Conservation (phyloP, 768 basidiomycete genomes). For the Boletus subparvulus region DNA sequence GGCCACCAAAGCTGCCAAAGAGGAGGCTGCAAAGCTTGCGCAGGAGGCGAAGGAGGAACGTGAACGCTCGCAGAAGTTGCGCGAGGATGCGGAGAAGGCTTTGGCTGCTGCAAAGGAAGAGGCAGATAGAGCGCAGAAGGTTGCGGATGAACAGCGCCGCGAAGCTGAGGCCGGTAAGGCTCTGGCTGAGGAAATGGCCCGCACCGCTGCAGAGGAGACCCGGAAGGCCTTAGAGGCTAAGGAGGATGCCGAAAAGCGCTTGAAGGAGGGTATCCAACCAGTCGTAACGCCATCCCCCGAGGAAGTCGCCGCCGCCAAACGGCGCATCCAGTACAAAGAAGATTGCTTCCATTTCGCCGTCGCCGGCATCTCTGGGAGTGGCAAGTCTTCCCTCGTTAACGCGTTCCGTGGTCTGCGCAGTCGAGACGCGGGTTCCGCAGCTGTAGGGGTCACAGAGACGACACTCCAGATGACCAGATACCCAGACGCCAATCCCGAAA, state of each 20-base stretch:
- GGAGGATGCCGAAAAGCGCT: constrained; percentile 13
- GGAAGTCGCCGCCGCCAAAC: constrained; percentile 17
- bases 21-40: constrained; percentile 16
- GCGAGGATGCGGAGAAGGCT: constrained; percentile 17
- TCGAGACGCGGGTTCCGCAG: constrained; percentile 13
- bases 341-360: constrained; percentile 35
- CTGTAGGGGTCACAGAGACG: constrained; percentile 21
- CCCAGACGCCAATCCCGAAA: constrained; percentile 10
- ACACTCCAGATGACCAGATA: constrained; percentile 17
- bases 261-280: constrained; percentile 27
- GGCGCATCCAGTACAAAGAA: constrained; percentile 25
- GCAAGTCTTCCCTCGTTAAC: constrained; percentile 40
- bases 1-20: constrained; percentile 11
- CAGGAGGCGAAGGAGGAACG: constrained; percentile 16
- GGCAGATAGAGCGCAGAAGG: constrained; percentile 6
- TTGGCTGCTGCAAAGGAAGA: constrained; percentile 15
- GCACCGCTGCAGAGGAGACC: constrained; percentile 18
- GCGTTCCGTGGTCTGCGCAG: constrained; percentile 34
- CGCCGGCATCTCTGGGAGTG: constrained; percentile 35
- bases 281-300: constrained; percentile 12
- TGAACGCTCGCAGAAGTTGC: constrained; percentile 8
- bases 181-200: constrained; percentile 14
- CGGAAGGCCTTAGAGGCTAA: constrained; percentile 16
- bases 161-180: constrained; percentile 17
- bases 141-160: constrained; percentile 21